A percentile compares a stretch with the other conserved stretches of the same genome.
Conservation (phyloP, 2,329 filamentous ascomycete species). For the Colletotrichum sp. region DNA sequence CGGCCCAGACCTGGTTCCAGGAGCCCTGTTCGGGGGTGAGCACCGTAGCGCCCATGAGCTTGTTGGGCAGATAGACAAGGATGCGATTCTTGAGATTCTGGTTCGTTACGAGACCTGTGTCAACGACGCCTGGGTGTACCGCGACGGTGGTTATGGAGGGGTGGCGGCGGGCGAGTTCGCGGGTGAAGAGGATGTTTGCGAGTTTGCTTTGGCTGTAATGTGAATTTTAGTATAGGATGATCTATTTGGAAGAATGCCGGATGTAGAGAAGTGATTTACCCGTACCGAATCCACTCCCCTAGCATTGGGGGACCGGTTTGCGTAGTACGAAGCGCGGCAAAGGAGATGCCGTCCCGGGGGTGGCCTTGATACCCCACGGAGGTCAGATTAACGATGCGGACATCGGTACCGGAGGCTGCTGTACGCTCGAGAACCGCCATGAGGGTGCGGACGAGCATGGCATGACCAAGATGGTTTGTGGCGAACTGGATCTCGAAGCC, state of each 20-base stretch:
- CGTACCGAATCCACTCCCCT: constrained; percentile 31
- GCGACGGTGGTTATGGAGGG: constrained; percentile 30
- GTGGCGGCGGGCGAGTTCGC: constrained; percentile 31
- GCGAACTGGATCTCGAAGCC: constrained; percentile 30
- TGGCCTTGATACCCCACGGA: constrained; percentile 24
- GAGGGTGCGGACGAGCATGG: constrained; percentile 29
- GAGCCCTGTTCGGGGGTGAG: constrained; percentile 33
- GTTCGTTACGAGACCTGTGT: constrained; percentile 29
- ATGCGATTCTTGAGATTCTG: constrained; percentile 28
- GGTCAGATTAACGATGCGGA: constrained; percentile 6
- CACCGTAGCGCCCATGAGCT: constrained; percentile 16
- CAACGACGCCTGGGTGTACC: constrained; percentile 33
- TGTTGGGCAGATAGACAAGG: constrained; percentile 28
- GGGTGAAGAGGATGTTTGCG: constrained; percentile 35
- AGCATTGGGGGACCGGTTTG: not conserved
- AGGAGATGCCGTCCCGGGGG: constrained; percentile 8
- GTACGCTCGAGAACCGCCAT: constrained; percentile 6
- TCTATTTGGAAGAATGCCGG: not conserved
- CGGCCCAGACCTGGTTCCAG: constrained; percentile 36
- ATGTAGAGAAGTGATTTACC: not conserved
- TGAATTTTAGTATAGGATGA: not conserved
- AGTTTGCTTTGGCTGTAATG: constrained; percentile 33
- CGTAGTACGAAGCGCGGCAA: not conserved
- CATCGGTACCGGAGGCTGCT: not conserved
- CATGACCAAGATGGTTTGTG: constrained; percentile 25